Percentiles rank a stretch among this genome's conserved stretches.
Conservation (phyloP, 805 yeast species). For the Cyberlindnera subsufficiens region DNA sequence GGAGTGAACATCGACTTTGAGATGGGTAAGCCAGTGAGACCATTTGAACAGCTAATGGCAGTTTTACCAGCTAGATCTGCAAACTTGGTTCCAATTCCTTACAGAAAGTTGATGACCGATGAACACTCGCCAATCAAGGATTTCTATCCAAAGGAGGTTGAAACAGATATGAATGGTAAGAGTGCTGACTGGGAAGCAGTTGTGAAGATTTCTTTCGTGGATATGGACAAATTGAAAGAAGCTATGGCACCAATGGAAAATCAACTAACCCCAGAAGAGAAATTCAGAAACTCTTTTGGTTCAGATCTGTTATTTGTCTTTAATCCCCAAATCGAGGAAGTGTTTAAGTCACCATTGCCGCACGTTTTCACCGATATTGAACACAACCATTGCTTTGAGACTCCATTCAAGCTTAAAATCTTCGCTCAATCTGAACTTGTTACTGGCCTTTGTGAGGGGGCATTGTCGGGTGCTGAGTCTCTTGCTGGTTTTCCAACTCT, state of each 20-base stretch:
- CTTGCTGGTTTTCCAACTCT: constrained; percentile 91
- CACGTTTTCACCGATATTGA: constrained; percentile 73
- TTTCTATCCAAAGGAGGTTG: constrained; percentile 85
- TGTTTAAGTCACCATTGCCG: constrained; percentile 72
- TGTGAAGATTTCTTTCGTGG: constrained; percentile 87
- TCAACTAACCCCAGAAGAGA: constrained; percentile 64
- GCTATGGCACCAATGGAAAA: constrained; percentile 66
- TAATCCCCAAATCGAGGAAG: constrained; percentile 67
- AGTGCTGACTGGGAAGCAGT: constrained; percentile 98
- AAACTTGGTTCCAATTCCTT: constrained; percentile 67
- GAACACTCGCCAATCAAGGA: constrained; percentile 81
- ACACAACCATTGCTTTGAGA: constrained; percentile 72
- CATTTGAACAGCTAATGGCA: constrained; percentile 88
- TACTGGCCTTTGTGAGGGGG: constrained; percentile 61
- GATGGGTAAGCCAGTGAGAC: constrained; percentile 74
- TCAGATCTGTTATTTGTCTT: constrained; percentile 57
- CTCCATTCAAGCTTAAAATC: constrained; percentile 45
- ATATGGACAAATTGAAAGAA: constrained; percentile 63
- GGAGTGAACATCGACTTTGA: constrained; percentile 58
- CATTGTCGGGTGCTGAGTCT: constrained; percentile 60
- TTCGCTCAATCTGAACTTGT: constrained; percentile 32
- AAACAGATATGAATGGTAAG: constrained; percentile 88
- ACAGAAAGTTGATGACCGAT: constrained; percentile 81
- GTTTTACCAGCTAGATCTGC: constrained; percentile 92
- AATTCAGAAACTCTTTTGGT: constrained; percentile 70